A percentile compares a stretch with the other conserved stretches of the same genome.
These are phyloP conservation scores for Umbilicus rupestris DNA, from an alignment of 164 flowering plant species.

Conservation along the genomic window DNA sequence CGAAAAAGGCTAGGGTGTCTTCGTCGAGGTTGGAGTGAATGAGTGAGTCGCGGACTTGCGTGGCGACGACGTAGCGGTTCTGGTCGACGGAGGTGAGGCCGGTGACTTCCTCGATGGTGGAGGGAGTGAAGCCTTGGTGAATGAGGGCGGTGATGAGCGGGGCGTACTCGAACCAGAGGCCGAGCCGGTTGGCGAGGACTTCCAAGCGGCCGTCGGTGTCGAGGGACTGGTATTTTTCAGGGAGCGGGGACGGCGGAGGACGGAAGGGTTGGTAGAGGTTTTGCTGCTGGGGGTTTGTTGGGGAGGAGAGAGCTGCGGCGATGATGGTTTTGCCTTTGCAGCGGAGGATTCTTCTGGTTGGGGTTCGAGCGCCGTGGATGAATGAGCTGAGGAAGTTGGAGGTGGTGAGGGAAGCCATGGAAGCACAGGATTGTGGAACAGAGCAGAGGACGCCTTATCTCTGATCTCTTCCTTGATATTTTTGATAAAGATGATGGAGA, in stretches of 20 bases:
- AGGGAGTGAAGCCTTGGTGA: constrained; percentile 55
- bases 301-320: constrained; percentile 18
- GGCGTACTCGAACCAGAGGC: constrained; percentile 81
- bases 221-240: constrained; percentile 42
- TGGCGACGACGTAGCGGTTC: constrained; percentile 62
- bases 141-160: constrained; percentile 56
- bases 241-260: constrained; percentile 66
- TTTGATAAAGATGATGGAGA: too few relatives aligned
- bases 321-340: constrained; percentile 19
- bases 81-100: constrained; percentile 82
- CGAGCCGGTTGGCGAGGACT: constrained; percentile 62
- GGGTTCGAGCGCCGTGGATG: not conserved
- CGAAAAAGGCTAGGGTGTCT: constrained; percentile 37
- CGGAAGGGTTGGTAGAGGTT: constrained; percentile 75
- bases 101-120: constrained; percentile 69
- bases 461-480: too few relatives aligned
- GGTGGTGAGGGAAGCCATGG: too few relatives aligned
- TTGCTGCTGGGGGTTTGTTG: constrained; percentile 13
- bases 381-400: not conserved
- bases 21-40: constrained; percentile 33
- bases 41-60: constrained; percentile 65
- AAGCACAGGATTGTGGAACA: too few relatives aligned
- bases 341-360: not conserved
- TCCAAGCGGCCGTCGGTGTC: constrained; percentile 39
- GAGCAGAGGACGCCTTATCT: too few relatives aligned